A percentile compares a stretch with the other conserved stretches of the same genome.
phyloP scores from a whole-genome alignment of 768 basidiomycete species.

The Filobasidium floriforme region DNA sequence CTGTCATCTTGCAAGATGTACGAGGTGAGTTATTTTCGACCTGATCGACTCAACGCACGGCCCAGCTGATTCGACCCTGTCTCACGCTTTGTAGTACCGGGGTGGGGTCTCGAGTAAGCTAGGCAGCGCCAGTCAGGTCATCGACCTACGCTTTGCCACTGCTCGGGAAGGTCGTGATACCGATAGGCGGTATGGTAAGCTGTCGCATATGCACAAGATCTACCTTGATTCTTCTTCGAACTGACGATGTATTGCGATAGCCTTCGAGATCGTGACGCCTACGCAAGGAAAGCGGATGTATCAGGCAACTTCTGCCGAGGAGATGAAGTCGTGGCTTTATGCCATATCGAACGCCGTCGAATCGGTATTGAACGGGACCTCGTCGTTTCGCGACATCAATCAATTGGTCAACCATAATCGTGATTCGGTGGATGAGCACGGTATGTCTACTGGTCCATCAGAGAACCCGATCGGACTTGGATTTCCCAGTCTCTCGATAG shows the following conservation, averaged over 20 bases:
- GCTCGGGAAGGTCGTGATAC: constrained; percentile 43
- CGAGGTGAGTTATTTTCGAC: constrained; percentile 28
- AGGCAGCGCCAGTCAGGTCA: constrained; percentile 35
- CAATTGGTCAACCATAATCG: constrained; percentile 22
- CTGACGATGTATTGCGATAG: constrained; percentile 19
- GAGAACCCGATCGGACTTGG: neutral
- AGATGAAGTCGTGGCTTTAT: constrained; percentile 45
- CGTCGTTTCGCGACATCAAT: constrained; percentile 39
- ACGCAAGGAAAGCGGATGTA: constrained; percentile 40
- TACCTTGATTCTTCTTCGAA: no score
- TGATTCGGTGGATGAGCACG: constrained; percentile 2
- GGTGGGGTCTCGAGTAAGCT: constrained; percentile 32
- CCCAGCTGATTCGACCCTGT: constrained; percentile 1
- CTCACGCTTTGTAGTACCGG: constrained; percentile 30
- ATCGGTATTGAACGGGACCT: constrained; percentile 42
- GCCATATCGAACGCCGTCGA: constrained; percentile 45
- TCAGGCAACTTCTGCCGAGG: constrained; percentile 40
- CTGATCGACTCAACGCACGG: neutral
- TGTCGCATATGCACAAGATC: neutral
- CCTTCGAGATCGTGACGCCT: constrained; percentile 44
- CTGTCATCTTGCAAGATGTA: constrained; percentile 41
- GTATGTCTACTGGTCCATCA: neutral
- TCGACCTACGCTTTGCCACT: constrained; percentile 44
- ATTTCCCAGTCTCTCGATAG: constrained; percentile 1
- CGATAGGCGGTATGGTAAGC: constrained; percentile 40